Base-by-base conservation (phyloP, 2,329 filamentous ascomycete species). In the Davidsoniella virescens region DNA sequence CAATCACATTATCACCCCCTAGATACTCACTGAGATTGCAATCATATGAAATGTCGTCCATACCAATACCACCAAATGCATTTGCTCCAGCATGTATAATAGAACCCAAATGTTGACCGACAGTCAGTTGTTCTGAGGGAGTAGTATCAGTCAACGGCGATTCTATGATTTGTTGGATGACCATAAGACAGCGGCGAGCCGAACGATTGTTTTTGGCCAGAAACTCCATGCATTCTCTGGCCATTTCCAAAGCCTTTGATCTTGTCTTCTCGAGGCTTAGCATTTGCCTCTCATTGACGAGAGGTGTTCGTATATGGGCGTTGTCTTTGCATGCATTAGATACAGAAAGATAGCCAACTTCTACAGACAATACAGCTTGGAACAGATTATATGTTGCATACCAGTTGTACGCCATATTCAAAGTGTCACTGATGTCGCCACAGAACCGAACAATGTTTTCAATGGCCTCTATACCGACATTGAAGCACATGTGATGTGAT, bases 361-460 rank as follows among this genome's bases (percentile, higher is more conserved):
- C 60, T 1, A 65, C 63, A 2, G 70, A 65, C 2, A 70, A 57
- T 0, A 62, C 62, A 0, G 66, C 67, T 49, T 70, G 67, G 50
- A 70, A 70, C 1, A 69, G 56, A 50, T 68, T 69, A 55, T 67
- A 70, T 9, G 66, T 64, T 1, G 62, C 63, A 53, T 70, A 70
- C 67, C 67, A 69, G 2, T 60, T 60, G 4, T 64, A 55, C 36
- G 67, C 60, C 14, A 61, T 59, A 16, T 63, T 62, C 5, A 64
- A 55, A 6, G 51, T 50, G 3, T 52, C 53, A 8, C 57, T 56
- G 16, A 58, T 55, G 0, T 56, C 49, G 4, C 54, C 56, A 59
- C 66, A 67, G 50, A 65, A 68, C 1, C 52, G 53, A 7, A 61
- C 59, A 18, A 69, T 66, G 2, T 61, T 60, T 3, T 57, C 55